A percentile compares a stretch with the other conserved stretches of the same genome.
Conservation (phyloP, 2,329 filamentous ascomycete species). For the Penicillium nordicum region DNA sequence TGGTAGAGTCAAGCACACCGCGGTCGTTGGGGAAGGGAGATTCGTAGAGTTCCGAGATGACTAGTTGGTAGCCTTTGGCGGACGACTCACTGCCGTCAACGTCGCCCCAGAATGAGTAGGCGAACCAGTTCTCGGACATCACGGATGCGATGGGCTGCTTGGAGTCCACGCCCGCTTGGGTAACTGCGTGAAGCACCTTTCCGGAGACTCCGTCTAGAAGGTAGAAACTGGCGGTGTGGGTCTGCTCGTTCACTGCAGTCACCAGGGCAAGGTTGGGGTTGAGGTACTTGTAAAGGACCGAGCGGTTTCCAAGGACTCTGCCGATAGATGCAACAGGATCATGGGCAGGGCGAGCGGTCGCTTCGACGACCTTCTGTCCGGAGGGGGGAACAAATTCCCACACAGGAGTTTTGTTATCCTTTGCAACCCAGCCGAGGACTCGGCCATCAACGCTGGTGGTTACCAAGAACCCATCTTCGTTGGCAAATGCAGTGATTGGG, state of each 20-base stretch:
- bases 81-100: slow-evolving; percentile 40
- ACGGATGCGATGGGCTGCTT: slow-evolving; percentile 70
- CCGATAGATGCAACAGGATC: slow-evolving; percentile 94
- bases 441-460: slow-evolving; percentile 41
- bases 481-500: slow-evolving; percentile 27
- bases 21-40: slow-evolving; percentile 79
- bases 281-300: slow-evolving; percentile 96
- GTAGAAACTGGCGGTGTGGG: slow-evolving; percentile 63
- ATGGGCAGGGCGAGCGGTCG: slow-evolving; percentile 67
- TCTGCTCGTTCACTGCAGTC: slow-evolving; percentile 60
- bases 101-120: slow-evolving; percentile 71
- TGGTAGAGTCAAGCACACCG: slow-evolving; percentile 66
- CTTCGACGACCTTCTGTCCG: slow-evolving; percentile 64
- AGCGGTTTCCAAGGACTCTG: slow-evolving; percentile 83
- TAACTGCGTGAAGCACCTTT: slow-evolving; percentile 67
- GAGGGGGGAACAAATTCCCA: slow-evolving; percentile 72
- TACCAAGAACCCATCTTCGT: slow-evolving; percentile 38
- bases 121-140: slow-evolving; percentile 92
- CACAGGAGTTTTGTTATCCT: slow-evolving; percentile 42
- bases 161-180: slow-evolving; percentile 70
- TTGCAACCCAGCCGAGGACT: slow-evolving; percentile 44
- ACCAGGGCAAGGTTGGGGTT: slow-evolving; percentile 82
- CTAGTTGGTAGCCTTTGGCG: slow-evolving; percentile 80
- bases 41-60: slow-evolving; percentile 86
- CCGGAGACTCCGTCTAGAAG: slow-evolving; percentile 85